Conservation (phyloP, 2,329 filamentous ascomycete species). For the Cladophialophora bantiana region DNA sequence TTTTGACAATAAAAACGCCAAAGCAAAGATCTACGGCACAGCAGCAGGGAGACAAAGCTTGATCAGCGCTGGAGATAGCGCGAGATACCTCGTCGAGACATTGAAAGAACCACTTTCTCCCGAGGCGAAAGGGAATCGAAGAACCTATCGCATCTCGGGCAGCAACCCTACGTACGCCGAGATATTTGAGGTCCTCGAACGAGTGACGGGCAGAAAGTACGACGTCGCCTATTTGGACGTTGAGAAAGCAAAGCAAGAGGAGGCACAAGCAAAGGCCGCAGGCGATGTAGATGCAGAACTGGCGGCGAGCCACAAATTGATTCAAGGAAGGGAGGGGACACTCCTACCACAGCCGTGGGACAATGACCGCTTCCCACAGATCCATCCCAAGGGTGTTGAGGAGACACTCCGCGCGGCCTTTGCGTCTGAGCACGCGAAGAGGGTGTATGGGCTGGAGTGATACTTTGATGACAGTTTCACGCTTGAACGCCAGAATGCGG, state of each 20-base stretch:
- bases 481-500: too few species aligned
- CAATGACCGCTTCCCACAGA: constrained; percentile 23
- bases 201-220: constrained; percentile 24
- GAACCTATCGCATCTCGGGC: constrained; percentile 28
- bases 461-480: too few species aligned
- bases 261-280: constrained; percentile 14
- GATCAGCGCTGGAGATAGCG: constrained; percentile 21
- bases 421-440: constrained; percentile 9
- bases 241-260: constrained; percentile 24
- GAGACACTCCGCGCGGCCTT: constrained; percentile 20
- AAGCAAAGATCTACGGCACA: constrained; percentile 24
- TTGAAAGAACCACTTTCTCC: constrained; percentile 14
- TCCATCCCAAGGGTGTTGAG: constrained; percentile 12
- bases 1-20: constrained; percentile 18
- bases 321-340: constrained; percentile 25
- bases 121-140: constrained; percentile 3
- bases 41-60: constrained; percentile 21
- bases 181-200: constrained; percentile 22
- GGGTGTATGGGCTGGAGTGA: constrained; percentile 38
- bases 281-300: constrained; percentile 27
- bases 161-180: constrained; percentile 18
- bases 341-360: constrained; percentile 23
- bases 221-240: constrained; percentile 24
- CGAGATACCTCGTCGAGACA: constrained; percentile 25
- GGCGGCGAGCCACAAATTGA: constrained; percentile 27